Percentiles rank a stretch among this genome's conserved stretches.
These are phyloP conservation scores for Gossypium thurberi DNA, from an alignment of 345 rosid species.

Conservation along the genomic window DNA sequence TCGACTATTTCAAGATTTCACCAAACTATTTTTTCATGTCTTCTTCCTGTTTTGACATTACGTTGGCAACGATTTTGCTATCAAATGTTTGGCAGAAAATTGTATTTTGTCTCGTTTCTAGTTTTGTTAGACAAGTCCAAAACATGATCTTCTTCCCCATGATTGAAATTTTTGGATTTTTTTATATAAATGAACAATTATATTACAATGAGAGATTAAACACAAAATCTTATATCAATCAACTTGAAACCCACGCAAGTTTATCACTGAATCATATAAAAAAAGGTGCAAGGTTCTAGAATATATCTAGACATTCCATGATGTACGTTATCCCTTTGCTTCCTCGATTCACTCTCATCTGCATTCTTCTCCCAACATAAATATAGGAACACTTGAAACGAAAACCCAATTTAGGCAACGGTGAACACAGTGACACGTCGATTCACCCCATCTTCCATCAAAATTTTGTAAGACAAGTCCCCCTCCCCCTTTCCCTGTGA, in stretches of 20 bases:
- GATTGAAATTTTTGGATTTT: too few relatives aligned
- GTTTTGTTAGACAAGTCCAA: not conserved
- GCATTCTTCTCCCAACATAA: not conserved
- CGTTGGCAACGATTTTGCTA: not conserved
- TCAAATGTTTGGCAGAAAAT: not conserved
- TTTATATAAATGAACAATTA: too few relatives aligned
- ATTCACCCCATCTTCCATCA: not conserved
- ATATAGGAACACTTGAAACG: too few relatives aligned
- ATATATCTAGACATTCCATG: too few relatives aligned
- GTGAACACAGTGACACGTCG: constrained; percentile 14
- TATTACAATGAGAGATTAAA: too few relatives aligned
- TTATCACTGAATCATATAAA: too few relatives aligned
- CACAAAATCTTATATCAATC: too few relatives aligned
- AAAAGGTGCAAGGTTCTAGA: too few relatives aligned
- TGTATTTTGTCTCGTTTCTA: not conserved
- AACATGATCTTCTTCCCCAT: not conserved
- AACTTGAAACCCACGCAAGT: accelerated
- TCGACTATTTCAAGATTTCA: not conserved
- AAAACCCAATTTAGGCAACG: not conserved
- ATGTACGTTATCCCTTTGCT: not conserved
- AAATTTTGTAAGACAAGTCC: not conserved
- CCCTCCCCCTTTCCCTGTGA: not conserved
- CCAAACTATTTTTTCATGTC: not conserved
- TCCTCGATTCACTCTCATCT: not conserved
- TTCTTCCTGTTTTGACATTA: not conserved